Evolutionary conservation across 371 early-diverging fungal species (phyloP), one percentile per base, ranked within the genome.

Genomic region (Conidiobolus incongruus): DNA sequence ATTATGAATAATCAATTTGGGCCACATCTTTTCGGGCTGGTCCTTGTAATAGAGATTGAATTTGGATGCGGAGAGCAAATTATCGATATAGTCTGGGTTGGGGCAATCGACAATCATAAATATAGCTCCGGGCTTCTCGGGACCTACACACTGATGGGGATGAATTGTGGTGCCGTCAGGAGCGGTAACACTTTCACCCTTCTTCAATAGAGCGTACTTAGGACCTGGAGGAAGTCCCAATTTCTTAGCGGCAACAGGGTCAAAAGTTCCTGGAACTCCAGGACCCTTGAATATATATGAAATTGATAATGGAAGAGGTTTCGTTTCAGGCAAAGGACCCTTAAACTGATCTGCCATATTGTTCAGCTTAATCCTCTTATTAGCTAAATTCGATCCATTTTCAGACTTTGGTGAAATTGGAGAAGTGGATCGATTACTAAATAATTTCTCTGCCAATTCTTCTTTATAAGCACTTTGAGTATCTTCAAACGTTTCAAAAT

Each of bases 101-200:
- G 90, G 92, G 43, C 86, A 81, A 41, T 91, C 96, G n/a, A 87
- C 49, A 16, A 95, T 64, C 33, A 86, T 58, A 52, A 91, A 81
- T 5, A 71, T 50, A 10, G 66, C 49, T 10, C 80, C 76, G 2
- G 72, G 65, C 29, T 63, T 59, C 1, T 57, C 35, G 1, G 72
- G 68, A 1, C 61, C 66, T 20, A 76, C 55, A 44, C 76, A 80
- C 57, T 86, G 74, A 32, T 70, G 59, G 10, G 85, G 83, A 15
- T 68, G 59, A 12, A 95, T 66, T 1, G 62, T 64, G 1, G 53
- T 55, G n/a, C 93, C 96, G 40, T 77, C 66, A 0, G 63, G 52
- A 4, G 72, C 47, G 1, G 65, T 64, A 1, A 91, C 70, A 7
- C 72, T 52, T 32, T 72, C 58, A 1, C 93, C 93, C 1, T 53